phyloP scores from a whole-genome alignment of 306 rosid species.

The Cucurbita pepo region DNA sequence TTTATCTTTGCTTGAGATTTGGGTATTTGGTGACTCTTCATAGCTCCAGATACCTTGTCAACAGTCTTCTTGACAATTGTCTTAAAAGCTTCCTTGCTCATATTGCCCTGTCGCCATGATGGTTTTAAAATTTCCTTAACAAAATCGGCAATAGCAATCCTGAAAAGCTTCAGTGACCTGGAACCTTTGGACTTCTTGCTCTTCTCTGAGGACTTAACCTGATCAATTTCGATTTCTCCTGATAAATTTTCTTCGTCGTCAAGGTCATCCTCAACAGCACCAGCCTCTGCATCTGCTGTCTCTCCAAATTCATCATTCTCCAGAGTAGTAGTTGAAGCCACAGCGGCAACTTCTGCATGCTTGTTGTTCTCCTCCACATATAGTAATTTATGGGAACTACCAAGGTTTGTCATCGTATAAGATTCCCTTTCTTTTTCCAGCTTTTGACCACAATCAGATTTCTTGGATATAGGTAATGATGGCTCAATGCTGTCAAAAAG shows the following conservation, averaged over 20 bases:
- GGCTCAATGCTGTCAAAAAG: slow-evolving; percentile 80
- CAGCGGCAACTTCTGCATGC: slow-evolving; percentile 36
- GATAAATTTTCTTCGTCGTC: slow-evolving; percentile 25
- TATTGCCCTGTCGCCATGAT: slow-evolving; percentile 95
- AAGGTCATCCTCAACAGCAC: slow-evolving; percentile 64
- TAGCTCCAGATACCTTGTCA: slow-evolving; percentile 95
- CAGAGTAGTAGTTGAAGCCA: slow-evolving; percentile 60
- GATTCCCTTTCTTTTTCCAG: slow-evolving; percentile 43
- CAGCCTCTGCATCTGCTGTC: slow-evolving; percentile 86
- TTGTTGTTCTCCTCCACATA: slow-evolving; percentile 45
- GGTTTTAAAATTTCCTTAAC: slow-evolving; percentile 92
- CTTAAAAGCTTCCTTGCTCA: slow-evolving; percentile 98
- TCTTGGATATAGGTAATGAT: slow-evolving; percentile 31
- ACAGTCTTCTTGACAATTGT: slow-evolving; percentile 96
- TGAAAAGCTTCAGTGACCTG: slow-evolving; percentile 66
- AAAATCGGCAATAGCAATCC: slow-evolving; percentile 76
- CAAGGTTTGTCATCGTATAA: slow-evolving; percentile 27
- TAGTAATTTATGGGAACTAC: slow-evolving; percentile 38
- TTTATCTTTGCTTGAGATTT: slow-evolving; percentile 79
- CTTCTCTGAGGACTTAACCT: slow-evolving; percentile 56
- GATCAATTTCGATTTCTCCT: slow-evolving; percentile 61
- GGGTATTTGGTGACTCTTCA: slow-evolving; percentile 80
- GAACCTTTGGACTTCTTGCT: slow-evolving; percentile 69
- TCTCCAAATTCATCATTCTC: slow-evolving; percentile 80
- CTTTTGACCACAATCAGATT: slow-evolving; percentile 31